Evolutionary conservation across 257 asterid genomes (phyloP).

Genomic region (Primulina huaijiensis): DNA sequence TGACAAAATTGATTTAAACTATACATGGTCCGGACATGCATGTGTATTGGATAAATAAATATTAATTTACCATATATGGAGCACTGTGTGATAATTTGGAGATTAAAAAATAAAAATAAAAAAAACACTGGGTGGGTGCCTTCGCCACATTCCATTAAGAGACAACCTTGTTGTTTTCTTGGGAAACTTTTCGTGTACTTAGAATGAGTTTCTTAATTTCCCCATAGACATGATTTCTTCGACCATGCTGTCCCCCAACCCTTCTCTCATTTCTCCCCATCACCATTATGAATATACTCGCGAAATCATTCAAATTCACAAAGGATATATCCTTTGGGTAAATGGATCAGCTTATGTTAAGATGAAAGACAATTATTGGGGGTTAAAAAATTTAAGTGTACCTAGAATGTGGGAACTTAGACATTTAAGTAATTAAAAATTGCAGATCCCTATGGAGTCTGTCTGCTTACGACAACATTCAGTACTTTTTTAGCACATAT

Average conservation of each 20-base stretch:
- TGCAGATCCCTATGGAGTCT: not conserved
- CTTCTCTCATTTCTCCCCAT: too few species aligned
- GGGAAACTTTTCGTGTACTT: constrained; percentile 30
- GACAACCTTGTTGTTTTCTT: constrained; percentile 44
- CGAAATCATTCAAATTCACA: too few species aligned
- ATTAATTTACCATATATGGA: constrained; percentile 28
- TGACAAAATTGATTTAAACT: constrained; percentile 11
- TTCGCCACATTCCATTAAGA: constrained; percentile 32
- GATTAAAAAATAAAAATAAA: constrained; percentile 3
- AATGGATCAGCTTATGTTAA: too few species aligned
- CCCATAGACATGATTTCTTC: not conserved
- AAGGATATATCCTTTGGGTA: too few species aligned
- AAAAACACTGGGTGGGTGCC: constrained; percentile 30
- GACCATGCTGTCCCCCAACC: too few species aligned
- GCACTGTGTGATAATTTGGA: constrained; percentile 41
- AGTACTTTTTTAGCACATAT: not conserved
- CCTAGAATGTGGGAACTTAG: not conserved
- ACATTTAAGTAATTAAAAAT: not conserved
- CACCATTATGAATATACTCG: too few species aligned
- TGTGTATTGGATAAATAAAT: constrained; percentile 22
- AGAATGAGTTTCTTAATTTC: not conserved
- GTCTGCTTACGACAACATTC: not conserved
- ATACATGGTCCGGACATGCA: constrained; percentile 25
- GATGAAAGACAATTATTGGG: too few species aligned
- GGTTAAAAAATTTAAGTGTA: too few species aligned